Base-by-base conservation (phyloP, 2,329 filamentous ascomycete genomes). In the Aureobasidium namibiae region DNA sequence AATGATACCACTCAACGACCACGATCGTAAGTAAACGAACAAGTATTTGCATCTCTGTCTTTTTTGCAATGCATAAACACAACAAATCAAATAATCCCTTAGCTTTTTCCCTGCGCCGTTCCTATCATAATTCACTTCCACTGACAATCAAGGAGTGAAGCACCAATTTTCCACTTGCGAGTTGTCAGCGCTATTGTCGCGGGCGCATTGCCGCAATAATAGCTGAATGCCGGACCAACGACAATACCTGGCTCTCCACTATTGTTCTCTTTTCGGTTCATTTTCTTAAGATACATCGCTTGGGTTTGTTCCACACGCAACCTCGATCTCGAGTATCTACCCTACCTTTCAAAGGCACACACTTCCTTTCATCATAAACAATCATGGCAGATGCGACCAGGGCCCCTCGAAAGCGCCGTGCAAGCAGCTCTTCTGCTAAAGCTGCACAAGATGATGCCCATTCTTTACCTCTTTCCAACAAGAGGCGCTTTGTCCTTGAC, bases 1-100 rank as follows among this genome's bases (percentile, higher is more conserved):
- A 26, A 56, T 57, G 52, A 61, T 57, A 61, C 59, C 59, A 60
- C 59, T 61, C 59, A 61, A 61, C 59, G 52, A 57, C n/a, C n/a
- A n/a, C n/a, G n/a, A n/a, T 44, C n/a, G 52, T 56, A 56, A 56
- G 52, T 56, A 56, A 56, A 54, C 33, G 38, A 54, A 44, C 39
- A 8, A 56, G 45, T 34, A n/a, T 44, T 56, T 56, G 29, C 39
- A 44, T n/a, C 18, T n/a, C 18, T 33, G 26, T 44, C 39, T 18
- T 24, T 42, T 54, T 39, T 33, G 24, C 50, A 41, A 18, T 24
- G 46, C 21, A 33, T 18, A 50, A 31, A 21, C 10, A 48, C 29
- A 6, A 31, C 8, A 13, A n/a, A 33, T 14, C 4, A 50, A n/a
- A 36, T 23, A 16, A 36, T 34, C 9, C 13, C 9, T 23, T n/a